Evolutionary conservation across 352 stramenopile species (phyloP), one percentile per base, ranked within the genome.

Genomic region (Globisporangium apiculatum): DNA sequence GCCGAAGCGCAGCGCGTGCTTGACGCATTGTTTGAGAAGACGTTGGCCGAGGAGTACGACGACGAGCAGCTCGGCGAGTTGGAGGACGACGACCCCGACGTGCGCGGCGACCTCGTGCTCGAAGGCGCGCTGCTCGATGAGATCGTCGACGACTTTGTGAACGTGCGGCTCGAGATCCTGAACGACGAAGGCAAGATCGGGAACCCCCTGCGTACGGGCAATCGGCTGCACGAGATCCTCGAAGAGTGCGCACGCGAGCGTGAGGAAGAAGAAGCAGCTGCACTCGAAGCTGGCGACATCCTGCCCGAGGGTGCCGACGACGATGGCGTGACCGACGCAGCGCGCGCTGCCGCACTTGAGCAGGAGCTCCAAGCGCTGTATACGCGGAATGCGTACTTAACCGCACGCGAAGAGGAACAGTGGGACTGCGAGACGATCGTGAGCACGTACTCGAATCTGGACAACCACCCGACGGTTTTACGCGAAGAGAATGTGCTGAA

Each of bases 391-490:
- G 66, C 71, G 45, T 94, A 94, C 57, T 60, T 94, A 62, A 70
- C 68, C 50, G 59, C 71, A 9, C 76, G 82, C 41, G 76, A 83
- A 40, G 63, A 75, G 40, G 84, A 91, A 62, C 58, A 82, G 61
- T 99, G 96, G 96, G 97, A 99, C 75, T 98, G 89, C 62, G 96
- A 99, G 71, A 98, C 92, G 48, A 98, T 99, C 55, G 77, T 99
- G 55, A 98, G 94, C 58, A 99, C 96, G 45, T 99, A 99, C 77
- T 98, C 93, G 38, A 99, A 97, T 66, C 58, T 98, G 64, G 96
- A 99, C 71, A 99, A 99, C 79, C 97, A 99, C 72, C 97, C 97
- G 31, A 97, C 87, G 8, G 64, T 98, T 7, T 85, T 99, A 57
- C 75, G 76, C 45, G 83, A 94, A 55, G 72, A 87, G 52, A 59